Evolutionary conservation across 1,284 basidiomycete genomes (phyloP).

Genomic region (Tylopilus microsporus): DNA sequence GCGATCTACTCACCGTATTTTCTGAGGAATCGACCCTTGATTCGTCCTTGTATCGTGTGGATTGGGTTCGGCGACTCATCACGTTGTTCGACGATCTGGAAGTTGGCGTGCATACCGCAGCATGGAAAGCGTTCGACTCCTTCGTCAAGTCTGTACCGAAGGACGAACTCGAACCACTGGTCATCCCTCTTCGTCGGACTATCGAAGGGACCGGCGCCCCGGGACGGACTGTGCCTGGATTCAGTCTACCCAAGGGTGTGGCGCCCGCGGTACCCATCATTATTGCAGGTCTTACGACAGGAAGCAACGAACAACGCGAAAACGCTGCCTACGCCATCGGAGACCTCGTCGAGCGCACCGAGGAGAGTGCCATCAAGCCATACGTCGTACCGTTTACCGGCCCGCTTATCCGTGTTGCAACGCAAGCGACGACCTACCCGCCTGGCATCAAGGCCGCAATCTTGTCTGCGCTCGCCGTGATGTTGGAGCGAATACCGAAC

Average conservation of each 20-base stretch:
- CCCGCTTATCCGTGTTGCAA: constrained; percentile 90
- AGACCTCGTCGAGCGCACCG: constrained; percentile 89
- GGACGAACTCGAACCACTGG: constrained; percentile 86
- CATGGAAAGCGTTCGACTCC: constrained; percentile 79
- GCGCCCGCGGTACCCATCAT: constrained; percentile 85
- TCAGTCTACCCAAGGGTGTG: constrained; percentile 88
- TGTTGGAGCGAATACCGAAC: constrained; percentile 79
- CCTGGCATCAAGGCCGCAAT: constrained; percentile 90
- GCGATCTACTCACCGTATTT: constrained; percentile 74
- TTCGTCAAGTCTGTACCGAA: constrained; percentile 92
- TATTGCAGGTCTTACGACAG: constrained; percentile 80
- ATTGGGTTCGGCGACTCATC: constrained; percentile 94
- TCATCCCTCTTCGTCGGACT: constrained; percentile 82
- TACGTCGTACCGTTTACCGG: constrained; percentile 97
- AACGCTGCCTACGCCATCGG: constrained; percentile 93
- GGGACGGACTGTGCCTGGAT: constrained; percentile 79
- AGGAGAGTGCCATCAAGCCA: constrained; percentile 87
- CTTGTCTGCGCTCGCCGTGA: constrained; percentile 73
- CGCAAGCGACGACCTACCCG: constrained; percentile 81
- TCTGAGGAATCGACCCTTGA: constrained; percentile 80
- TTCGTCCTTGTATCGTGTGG: constrained; percentile 78
- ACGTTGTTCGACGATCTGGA: constrained; percentile 80
- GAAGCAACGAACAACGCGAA: constrained; percentile 82
- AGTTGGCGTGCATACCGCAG: constrained; percentile 72
- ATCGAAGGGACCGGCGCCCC: constrained; percentile 84